phyloP scores from a whole-genome alignment of 106 monocot genomes.

The Platanthera zijinensis region DNA sequence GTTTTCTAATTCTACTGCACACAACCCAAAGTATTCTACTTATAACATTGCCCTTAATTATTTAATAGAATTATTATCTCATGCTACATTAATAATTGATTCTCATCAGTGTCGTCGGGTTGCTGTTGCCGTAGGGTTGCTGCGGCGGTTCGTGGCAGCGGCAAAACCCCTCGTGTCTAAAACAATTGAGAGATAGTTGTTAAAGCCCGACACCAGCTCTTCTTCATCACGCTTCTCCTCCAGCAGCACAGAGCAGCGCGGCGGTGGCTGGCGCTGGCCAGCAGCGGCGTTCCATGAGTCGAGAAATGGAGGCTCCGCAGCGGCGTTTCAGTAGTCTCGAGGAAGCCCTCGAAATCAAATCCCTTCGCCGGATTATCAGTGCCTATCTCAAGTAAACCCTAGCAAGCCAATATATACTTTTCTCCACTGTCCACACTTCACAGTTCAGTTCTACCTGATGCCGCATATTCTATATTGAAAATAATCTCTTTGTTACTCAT shows the following conservation, averaged over 20 bases:
- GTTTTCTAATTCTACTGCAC: too few relatives aligned
- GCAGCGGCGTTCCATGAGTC: slow-evolving; percentile 1
- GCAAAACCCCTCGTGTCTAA: too few relatives aligned
- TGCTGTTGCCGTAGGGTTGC: too few relatives aligned
- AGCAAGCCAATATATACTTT: background rate
- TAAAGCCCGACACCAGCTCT: too few relatives aligned
- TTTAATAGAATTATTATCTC: too few relatives aligned
- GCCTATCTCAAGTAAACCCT: slow-evolving; percentile 77
- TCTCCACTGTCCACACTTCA: background rate
- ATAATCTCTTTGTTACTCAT: background rate
- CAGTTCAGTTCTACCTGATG: background rate
- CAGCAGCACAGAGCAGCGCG: background rate
- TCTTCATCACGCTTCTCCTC: background rate
- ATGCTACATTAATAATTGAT: too few relatives aligned
- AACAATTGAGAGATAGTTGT: too few relatives aligned
- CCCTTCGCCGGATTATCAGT: slow-evolving; percentile 88
- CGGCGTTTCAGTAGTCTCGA: slow-evolving; percentile 50
- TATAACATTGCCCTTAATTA: too few relatives aligned
- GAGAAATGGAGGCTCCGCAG: slow-evolving; percentile 3
- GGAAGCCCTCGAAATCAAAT: slow-evolving; percentile 81
- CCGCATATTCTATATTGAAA: background rate
- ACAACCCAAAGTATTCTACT: too few relatives aligned
- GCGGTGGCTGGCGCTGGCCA: background rate
- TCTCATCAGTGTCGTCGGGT: too few relatives aligned
- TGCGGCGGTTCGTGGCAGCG: too few relatives aligned